Conservation (phyloP, 164 flowering plant genomes). For the Vitis riparia region DNA sequence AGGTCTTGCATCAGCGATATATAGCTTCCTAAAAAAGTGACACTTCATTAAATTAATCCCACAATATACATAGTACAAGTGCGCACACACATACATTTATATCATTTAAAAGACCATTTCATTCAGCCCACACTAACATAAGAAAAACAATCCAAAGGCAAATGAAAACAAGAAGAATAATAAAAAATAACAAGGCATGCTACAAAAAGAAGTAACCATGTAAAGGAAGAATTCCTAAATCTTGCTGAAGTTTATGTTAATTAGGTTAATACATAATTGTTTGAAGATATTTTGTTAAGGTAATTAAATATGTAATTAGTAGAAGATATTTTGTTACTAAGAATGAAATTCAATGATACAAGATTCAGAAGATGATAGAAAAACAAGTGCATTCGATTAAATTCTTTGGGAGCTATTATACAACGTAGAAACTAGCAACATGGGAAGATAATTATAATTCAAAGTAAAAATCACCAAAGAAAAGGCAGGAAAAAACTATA, state of each 20-base stretch:
- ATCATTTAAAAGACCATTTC: background rate
- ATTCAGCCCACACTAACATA: no score
- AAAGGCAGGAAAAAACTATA: background rate
- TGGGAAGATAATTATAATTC: background rate
- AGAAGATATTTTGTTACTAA: background rate
- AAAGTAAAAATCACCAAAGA: background rate
- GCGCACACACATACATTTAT: background rate
- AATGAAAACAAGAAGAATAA: no score
- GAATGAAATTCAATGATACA: background rate
- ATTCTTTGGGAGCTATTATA: background rate
- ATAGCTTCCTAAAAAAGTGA: conserved; percentile 67
- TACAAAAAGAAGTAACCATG: no score
- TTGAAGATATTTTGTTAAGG: no score
- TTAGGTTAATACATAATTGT: no score
- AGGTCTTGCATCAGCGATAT: conserved; percentile 99
- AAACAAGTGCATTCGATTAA: background rate
- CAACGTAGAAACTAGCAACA: background rate
- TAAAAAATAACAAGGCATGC: no score
- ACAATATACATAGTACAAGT: background rate
- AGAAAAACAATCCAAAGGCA: no score
- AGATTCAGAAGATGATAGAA: background rate
- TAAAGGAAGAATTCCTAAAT: background rate
- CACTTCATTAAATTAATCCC: background rate
- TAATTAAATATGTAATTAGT: background rate
- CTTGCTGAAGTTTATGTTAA: no score